Evolutionary conservation across 257 asterid genomes (phyloP).

Genomic region (Leonotis leonurus): DNA sequence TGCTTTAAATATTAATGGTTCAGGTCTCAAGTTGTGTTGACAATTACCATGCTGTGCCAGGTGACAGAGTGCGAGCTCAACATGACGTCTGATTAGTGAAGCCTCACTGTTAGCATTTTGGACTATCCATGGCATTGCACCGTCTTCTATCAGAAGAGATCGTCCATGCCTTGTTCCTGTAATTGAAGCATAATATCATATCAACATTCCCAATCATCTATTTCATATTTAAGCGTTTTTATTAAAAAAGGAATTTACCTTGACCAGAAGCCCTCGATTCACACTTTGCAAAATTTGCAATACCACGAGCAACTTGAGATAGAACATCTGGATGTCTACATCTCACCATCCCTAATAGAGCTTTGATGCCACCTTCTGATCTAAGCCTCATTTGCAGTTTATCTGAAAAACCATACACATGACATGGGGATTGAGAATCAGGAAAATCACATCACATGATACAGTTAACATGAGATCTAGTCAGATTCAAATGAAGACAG

Average conservation of each 20-base stretch:
- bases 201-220: background rate
- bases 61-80: conserved; percentile 97
- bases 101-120: conserved; percentile 97
- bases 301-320: conserved; percentile 97
- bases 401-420: conserved; percentile 55
- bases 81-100: conserved; percentile 87
- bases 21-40: too few species aligned
- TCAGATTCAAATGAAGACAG: background rate
- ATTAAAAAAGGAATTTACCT: conserved; percentile 36
- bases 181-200: background rate
- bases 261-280: conserved; percentile 89
- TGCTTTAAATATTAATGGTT: too few species aligned
- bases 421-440: conserved; percentile 1
- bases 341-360: conserved; percentile 94
- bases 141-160: conserved; percentile 82
- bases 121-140: conserved; percentile 92
- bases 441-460: background rate
- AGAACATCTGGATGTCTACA: conserved; percentile 94
- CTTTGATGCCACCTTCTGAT: conserved; percentile 97
- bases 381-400: conserved; percentile 86
- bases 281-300: conserved; percentile 95
- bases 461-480: too few species aligned
- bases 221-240: background rate
- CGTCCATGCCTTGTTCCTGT: conserved; percentile 69
- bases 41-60: conserved; percentile 96